Evolutionary conservation across 2,329 filamentous ascomycete genomes (phyloP), one percentile per base, ranked within the genome.

Genomic region (Fusarium siculi): DNA sequence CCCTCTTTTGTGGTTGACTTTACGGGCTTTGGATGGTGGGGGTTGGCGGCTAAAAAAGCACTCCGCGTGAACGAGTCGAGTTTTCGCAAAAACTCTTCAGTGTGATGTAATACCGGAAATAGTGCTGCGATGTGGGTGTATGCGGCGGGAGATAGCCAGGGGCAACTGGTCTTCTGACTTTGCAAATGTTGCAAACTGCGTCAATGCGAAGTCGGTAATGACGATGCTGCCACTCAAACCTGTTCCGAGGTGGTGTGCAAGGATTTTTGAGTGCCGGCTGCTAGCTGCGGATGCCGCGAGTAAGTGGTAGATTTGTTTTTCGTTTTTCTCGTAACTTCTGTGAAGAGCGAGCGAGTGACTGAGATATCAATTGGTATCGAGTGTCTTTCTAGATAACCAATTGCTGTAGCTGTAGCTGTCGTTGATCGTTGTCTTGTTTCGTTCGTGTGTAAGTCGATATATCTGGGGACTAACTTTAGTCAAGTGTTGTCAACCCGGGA

Each of bases 61-160:
- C 44, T 40, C 36, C 28, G 34, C 40, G 42, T 57, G 66, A 44
- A 67, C 42, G 62, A 57, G 43, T 71, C 46, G 62, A 57, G 43
- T 71, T 67, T 73, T 73, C 57, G 64, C 44, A 63, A 73, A 71
- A 72, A 68, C 57, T 74, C 63, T 72, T 71, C 54, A 71, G 39
- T 28, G 56, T 68, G 70, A 71, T 72, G 70, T 68, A 74, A 73
- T 74, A 42, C 57, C 57, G 67, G 56, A 21, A 62, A 47, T 67
- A 61, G 56, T 63, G 7, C 25, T 47, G 25, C 30, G 53, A 42
- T 60, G 47, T 59, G 44, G 65, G 69, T 63, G 70, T 61, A 56
- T 54, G 54, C 36, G 47, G 53, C 70, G 70, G 70, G 70, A 73
- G 66, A 67, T 73, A 57, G 70, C 70, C 70, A 73, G 70, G 70